Evolutionary conservation across 345 rosid genomes (phyloP), one percentile per base, ranked within the genome.

Genomic region (Heritiera fomes): DNA sequence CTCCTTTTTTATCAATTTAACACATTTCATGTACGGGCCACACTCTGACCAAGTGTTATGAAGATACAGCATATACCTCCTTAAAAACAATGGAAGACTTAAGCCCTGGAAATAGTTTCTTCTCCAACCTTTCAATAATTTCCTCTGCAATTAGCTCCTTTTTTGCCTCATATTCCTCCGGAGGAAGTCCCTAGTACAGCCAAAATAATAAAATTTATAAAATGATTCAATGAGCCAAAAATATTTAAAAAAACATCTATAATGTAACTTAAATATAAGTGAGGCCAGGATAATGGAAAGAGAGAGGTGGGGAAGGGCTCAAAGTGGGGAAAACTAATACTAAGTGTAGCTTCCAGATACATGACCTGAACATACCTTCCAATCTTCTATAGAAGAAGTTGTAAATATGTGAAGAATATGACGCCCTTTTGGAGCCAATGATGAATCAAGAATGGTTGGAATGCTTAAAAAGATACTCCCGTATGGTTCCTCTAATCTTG

Each of bases 381-480:
- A 96, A 79, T 91, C 95, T 75, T 92, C 98, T 12, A 93, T 88
- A 17, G 97, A 86, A 65, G 97, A 92, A 73, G 91, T 91, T 68
- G 98, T 91, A 82, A 96, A 93, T 84, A 96, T 85, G 81, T 96
- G 99, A 52, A 96, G 91, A 82, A 96, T 92, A 83, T 96, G 99
- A 66, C 79, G 85, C 14, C 94, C 97, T 56, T 84, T 79, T 13
- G 98, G 99, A 85, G 99, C 95, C 83, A 96, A 79, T 8, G 93
- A 90, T 56, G 96, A 81, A 87, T 96, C 97, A 70, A 96, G 97
- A 81, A 93, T 77, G 17, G 99, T 93, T 15, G 99, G 97, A 86
- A 96, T 96, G 86, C 99, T 96, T 81, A 96, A 84, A 82, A 96
- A 93, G 83, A 96, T 92, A 80, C 99, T 96, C 45, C 97, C 99